phyloP scores from a whole-genome alignment of 192 early-diverging fungal genomes.

The Entomortierella parvispora region DNA sequence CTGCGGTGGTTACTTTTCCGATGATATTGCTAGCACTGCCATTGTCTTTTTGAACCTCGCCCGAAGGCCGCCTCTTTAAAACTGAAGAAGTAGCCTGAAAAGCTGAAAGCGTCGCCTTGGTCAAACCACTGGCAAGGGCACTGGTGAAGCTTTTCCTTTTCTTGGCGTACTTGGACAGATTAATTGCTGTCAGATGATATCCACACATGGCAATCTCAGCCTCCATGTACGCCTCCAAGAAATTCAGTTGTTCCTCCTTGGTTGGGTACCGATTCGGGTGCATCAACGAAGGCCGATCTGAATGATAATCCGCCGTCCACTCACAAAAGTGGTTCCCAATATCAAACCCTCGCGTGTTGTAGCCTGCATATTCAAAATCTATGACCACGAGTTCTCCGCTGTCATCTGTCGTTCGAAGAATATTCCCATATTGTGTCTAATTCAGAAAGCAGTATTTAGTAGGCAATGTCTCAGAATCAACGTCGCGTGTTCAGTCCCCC shows the following conservation, averaged over 20 bases:
- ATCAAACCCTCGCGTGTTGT: conserved; percentile 82
- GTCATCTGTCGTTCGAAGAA: conserved; percentile 68
- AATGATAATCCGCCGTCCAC: conserved; percentile 86
- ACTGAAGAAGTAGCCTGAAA: conserved; percentile 23
- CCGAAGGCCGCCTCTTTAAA: conserved; percentile 9
- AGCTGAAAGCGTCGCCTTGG: conserved; percentile 26
- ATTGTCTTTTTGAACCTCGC: not conserved
- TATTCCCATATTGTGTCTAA: conserved; percentile 90
- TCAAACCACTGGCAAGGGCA: conserved; percentile 7
- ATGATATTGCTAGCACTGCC: too few species aligned
- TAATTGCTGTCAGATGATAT: conserved; percentile 45
- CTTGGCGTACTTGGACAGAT: conserved; percentile 30
- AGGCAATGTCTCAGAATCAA: not conserved
- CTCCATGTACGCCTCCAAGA: conserved; percentile 74
- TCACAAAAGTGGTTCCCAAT: conserved; percentile 90
- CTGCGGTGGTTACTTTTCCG: too few species aligned
- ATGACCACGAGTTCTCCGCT: conserved; percentile 75
- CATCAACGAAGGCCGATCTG: conserved; percentile 53
- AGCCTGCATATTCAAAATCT: conserved; percentile 87
- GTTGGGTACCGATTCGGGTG: conserved; percentile 64
- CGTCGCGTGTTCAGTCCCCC: not conserved
- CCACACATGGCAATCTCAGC: conserved; percentile 56
- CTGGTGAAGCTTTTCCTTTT: conserved; percentile 16
- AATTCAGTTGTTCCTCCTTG: conserved; percentile 62
- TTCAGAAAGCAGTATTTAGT: not conserved